Evolutionary conservation across 768 basidiomycete species (phyloP), one percentile per base, ranked within the genome.

Genomic region (Tricholoma sp.): DNA sequence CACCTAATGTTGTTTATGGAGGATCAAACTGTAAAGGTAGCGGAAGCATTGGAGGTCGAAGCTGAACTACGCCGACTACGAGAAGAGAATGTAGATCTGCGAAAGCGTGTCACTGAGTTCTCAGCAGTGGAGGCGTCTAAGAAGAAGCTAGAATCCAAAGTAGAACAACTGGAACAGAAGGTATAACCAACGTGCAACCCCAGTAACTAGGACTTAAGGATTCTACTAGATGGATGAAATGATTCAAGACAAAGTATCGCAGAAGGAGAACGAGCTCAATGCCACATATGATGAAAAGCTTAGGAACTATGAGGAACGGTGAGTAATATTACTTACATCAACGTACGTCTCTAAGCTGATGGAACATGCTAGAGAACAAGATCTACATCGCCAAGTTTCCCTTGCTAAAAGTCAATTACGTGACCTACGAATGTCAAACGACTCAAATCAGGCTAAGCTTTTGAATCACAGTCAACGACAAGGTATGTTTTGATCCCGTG

Each of bases 281-380:
- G 97, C 96, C 13, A 94, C 91, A 5, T 98, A 97, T 61, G 97
- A 99, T 64, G 97, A 99, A 73, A 88, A 88, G 62, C 79, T 99
- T 68, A 80, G 92, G 51, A 99, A 98, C 70, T 98, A 96, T 63
- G 94, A 95, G 70, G 96, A 96, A 66, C 82, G 96, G 94, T 94
- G 62, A 29, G 84, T 70, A 8, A 6, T 7, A 5, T 24, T 28
- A 6, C 37, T 13, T 13, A 1, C 36, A 36, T 11, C 29, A 52
- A 15, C 8, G 17, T 55, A 52, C 49, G 39, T 56, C 33, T 32
- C 15, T 9, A 32, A 4, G 31, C 29, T 49, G 20, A 34, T 17
- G 58, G 8, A 59, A 48, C 31, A 18, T 13, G 53, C 34, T 63
- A 95, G 95, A 47, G 97, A 99, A 72, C 89, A 92, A 68, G 95